A percentile compares a stretch with the other conserved stretches of the same genome.
phyloP scores from a whole-genome alignment of 2,329 filamentous ascomycete genomes.

The Exophiala aquamarina region DNA sequence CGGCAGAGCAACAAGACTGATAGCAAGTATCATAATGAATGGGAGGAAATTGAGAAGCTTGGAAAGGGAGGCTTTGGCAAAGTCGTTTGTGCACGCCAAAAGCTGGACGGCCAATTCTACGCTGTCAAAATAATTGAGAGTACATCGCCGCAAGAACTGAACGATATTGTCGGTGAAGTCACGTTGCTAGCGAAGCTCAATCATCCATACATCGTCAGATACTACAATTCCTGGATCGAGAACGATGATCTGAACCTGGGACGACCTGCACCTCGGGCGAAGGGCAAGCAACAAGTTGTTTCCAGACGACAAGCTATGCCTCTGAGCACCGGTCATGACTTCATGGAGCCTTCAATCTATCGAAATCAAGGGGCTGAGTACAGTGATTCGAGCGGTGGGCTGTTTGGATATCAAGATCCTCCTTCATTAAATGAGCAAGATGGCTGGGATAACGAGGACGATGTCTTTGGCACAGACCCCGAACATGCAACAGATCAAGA shows the following conservation, averaged over 20 bases:
- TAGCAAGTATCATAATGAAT: slow-evolving; percentile 84
- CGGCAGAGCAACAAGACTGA: slow-evolving; percentile 30
- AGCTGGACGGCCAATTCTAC: slow-evolving; percentile 89
- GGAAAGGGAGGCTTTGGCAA: slow-evolving; percentile 95
- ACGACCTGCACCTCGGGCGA: slow-evolving; percentile 7
- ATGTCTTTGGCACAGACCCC: slow-evolving; percentile 27
- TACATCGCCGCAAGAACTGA: slow-evolving; percentile 64
- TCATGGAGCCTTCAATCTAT: slow-evolving; percentile 83
- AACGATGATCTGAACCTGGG: slow-evolving; percentile 18
- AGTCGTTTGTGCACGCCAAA: slow-evolving; percentile 92
- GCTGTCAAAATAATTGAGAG: slow-evolving; percentile 96
- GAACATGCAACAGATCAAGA: slow-evolving; percentile 14
- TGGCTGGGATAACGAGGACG: slow-evolving; percentile 45
- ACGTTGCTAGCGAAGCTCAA: slow-evolving; percentile 88
- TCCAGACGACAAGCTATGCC: slow-evolving; percentile 12
- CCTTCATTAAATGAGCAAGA: slow-evolving; percentile 37
- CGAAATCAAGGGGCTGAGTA: slow-evolving; percentile 69
- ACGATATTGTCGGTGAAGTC: slow-evolving; percentile 75
- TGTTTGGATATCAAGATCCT: slow-evolving; percentile 30
- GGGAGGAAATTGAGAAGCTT: slow-evolving; percentile 82
- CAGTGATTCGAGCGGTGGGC: slow-evolving; percentile 53
- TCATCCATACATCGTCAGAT: slow-evolving; percentile 83
- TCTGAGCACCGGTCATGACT: slow-evolving; percentile 69
- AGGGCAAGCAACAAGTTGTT: background rate
- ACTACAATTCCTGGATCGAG: slow-evolving; percentile 95